These are phyloP conservation scores for Nepenthes mirabilis DNA, from an alignment of 148 eudicot genomes.

Conservation along the genomic window DNA sequence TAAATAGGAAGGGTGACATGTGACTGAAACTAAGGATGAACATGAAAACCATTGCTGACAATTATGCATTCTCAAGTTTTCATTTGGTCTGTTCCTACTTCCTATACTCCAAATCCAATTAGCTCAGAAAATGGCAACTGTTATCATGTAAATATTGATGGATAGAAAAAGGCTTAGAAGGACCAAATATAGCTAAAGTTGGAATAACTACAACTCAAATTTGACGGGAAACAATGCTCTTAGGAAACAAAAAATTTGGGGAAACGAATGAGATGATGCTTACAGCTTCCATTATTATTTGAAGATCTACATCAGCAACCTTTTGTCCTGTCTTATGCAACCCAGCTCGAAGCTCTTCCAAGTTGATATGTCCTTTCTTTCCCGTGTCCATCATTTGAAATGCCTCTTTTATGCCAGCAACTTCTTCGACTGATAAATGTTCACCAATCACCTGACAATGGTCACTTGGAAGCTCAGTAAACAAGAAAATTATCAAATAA, in stretches of 20 bases:
- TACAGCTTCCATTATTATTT: constrained; percentile 36
- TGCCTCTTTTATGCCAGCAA: too few species aligned
- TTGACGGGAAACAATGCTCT: background rate
- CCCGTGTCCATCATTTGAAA: constrained; percentile 22
- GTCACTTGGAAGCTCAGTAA: background rate
- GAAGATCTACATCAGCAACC: constrained; percentile 25
- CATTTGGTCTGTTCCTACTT: too few species aligned
- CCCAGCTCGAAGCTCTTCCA: constrained; percentile 28
- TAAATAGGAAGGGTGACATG: too few species aligned
- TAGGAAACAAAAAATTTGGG: background rate
- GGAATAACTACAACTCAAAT: background rate
- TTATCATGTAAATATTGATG: too few species aligned
- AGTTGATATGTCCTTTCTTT: constrained; percentile 27
- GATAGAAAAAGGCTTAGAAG: too few species aligned
- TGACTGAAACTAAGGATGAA: too few species aligned
- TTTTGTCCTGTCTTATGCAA: constrained; percentile 31
- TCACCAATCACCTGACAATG: constrained; percentile 30
- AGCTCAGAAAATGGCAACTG: too few species aligned
- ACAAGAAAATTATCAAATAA: background rate
- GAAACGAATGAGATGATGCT: background rate
- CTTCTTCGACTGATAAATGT: constrained; percentile 24
- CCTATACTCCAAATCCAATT: too few species aligned
- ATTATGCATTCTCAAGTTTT: too few species aligned
- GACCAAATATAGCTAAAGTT: background rate
- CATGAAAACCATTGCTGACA: too few species aligned